Evolutionary conservation across 148 eudicot genomes (phyloP).

Genomic region (Pharnaceum exiguum): DNA sequence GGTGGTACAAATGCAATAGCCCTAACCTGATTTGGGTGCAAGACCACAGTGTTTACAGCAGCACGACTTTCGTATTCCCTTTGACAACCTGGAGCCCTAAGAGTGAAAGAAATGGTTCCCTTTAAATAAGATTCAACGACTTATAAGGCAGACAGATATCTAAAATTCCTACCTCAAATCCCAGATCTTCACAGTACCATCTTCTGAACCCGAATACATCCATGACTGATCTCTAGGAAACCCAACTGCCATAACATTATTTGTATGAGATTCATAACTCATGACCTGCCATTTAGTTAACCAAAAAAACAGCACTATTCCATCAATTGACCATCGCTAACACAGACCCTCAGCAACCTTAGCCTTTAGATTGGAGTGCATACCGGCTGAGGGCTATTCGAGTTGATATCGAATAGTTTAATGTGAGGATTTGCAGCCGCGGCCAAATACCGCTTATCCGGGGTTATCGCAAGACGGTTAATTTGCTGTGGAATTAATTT

Average conservation of each 20-base stretch:
- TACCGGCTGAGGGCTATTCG: conserved; percentile 82
- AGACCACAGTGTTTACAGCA: conserved; percentile 93
- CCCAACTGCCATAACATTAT: conserved; percentile 98
- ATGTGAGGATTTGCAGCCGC: conserved; percentile 96
- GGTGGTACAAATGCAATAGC: not conserved
- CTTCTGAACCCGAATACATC: conserved; percentile 99
- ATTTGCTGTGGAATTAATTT: conserved; percentile 58
- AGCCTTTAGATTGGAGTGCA: not conserved
- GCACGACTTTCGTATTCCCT: conserved; percentile 99
- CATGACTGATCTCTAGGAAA: conserved; percentile 92
- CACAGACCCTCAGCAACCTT: not conserved
- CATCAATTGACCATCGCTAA: conserved; percentile 8
- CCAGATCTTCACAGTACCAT: conserved; percentile 99
- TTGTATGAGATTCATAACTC: conserved; percentile 96
- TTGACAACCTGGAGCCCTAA: conserved; percentile 95
- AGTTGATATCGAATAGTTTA: conserved; percentile 81
- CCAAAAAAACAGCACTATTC: conserved; percentile 2
- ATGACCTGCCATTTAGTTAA: conserved; percentile 50
- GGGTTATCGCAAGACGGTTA: conserved; percentile 90
- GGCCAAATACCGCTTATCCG: conserved; percentile 81
- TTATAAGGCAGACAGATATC: not conserved
- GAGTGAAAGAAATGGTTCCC: not conserved
- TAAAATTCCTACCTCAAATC: conserved; percentile 61
- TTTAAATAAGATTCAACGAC: not conserved
- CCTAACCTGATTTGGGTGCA: conserved; percentile 94